Percentiles rank a stretch among this genome's conserved stretches.
These are phyloP conservation scores for Leccinum boreale DNA, from an alignment of 768 basidiomycete species.

Conservation along the genomic window DNA sequence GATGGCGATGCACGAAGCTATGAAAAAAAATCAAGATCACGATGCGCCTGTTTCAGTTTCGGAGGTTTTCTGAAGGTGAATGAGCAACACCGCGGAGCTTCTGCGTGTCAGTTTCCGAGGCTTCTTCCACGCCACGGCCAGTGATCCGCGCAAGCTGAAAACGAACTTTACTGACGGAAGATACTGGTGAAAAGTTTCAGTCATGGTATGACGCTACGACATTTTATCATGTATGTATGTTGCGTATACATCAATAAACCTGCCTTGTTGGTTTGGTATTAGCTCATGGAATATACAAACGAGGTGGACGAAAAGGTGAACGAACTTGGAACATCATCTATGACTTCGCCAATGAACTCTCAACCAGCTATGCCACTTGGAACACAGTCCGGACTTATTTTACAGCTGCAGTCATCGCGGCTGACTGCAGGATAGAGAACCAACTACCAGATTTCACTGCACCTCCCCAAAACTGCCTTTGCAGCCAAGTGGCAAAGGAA, in stretches of 20 bases:
- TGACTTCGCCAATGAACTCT: neutral
- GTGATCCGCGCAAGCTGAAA: too few species aligned
- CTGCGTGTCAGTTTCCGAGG: neutral
- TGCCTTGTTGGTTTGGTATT: too few species aligned
- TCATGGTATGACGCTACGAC: neutral
- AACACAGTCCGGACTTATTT: neutral
- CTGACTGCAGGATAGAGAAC: conserved; percentile 15
- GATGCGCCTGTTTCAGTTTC: too few species aligned
- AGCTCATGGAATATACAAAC: neutral
- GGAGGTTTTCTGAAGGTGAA: too few species aligned
- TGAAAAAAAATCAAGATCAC: neutral
- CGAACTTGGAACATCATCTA: neutral
- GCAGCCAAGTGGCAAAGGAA: conserved; percentile 11
- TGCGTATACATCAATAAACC: neutral
- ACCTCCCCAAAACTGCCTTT: conserved; percentile 1
- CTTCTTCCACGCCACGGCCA: neutral
- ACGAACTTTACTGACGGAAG: neutral
- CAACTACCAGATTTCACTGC: conserved; percentile 4
- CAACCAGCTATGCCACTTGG: neutral
- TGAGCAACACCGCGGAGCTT: neutral
- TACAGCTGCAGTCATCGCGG: conserved; percentile 1
- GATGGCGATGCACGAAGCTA: neutral
- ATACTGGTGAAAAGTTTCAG: neutral
- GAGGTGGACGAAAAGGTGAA: neutral
- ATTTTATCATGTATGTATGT: neutral